phyloP scores from a whole-genome alignment of 345 rosid genomes.

The Odontarrhena argentea region DNA sequence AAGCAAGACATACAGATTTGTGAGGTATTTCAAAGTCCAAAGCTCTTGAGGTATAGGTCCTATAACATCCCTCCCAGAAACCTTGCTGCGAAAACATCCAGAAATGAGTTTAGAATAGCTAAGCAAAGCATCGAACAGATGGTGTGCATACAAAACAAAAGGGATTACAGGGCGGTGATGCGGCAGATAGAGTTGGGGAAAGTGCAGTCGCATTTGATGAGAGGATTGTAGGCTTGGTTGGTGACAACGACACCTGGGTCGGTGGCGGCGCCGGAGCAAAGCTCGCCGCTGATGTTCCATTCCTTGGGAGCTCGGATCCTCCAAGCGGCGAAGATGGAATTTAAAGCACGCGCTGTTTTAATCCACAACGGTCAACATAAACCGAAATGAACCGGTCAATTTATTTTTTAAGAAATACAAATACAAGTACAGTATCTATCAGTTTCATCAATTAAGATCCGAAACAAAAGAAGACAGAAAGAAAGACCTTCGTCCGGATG shows the following conservation, averaged over 20 bases:
- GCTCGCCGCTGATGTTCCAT: conserved; percentile 55
- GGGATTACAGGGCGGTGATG: conserved; percentile 11
- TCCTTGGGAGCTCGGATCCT: neutral
- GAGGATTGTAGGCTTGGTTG: conserved; percentile 30
- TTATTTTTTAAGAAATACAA: neutral
- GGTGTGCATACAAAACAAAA: conserved; percentile 1
- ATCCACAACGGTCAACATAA: neutral
- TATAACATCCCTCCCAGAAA: conserved; percentile 22
- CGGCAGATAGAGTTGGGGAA: conserved; percentile 22
- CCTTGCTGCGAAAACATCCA: conserved; percentile 37
- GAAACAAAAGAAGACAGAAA: neutral
- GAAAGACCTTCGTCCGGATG: conserved; percentile 1
- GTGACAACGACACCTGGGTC: conserved; percentile 3
- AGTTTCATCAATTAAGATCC: neutral
- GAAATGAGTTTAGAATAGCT: neutral
- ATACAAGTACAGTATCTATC: neutral
- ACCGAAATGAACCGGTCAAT: neutral
- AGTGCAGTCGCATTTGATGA: conserved; percentile 52
- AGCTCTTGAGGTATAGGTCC: conserved; percentile 43
- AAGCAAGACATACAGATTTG: conserved; percentile 35
- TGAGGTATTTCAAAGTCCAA: conserved; percentile 42
- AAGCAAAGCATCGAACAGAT: neutral
- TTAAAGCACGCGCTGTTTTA: conserved; percentile 5
- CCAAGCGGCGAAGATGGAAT: neutral
- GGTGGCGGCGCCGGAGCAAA: conserved; percentile 49